Evolutionary conservation across 2,329 filamentous ascomycete genomes (phyloP).

Genomic region (Coniochaeta sp.): DNA sequence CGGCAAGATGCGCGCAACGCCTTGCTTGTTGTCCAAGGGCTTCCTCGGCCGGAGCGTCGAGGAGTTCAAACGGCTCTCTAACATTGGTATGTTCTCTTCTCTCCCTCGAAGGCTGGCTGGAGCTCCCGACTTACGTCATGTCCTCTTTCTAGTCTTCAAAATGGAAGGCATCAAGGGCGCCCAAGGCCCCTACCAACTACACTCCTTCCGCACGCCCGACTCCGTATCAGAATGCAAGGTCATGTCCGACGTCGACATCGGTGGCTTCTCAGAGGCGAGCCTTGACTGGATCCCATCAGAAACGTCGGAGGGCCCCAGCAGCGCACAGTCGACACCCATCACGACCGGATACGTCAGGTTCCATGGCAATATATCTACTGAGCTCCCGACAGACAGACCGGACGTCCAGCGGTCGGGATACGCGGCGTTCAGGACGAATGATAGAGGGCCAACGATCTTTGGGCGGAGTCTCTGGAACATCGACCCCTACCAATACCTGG

Average conservation of each 20-base stretch:
- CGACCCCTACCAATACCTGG: constrained; percentile 81
- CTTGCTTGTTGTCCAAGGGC: constrained; percentile 38
- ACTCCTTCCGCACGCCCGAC: constrained; percentile 49
- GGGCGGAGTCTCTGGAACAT: constrained; percentile 83
- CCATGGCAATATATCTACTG: constrained; percentile 80
- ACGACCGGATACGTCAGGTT: constrained; percentile 63
- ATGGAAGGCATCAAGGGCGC: constrained; percentile 63
- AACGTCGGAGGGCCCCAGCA: constrained; percentile 7
- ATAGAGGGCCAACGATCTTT: constrained; percentile 72
- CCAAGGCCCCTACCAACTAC: constrained; percentile 55
- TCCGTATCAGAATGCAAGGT: constrained; percentile 55
- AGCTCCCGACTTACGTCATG: background rate
- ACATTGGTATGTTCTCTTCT: constrained; percentile 38
- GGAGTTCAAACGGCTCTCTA: constrained; percentile 49
- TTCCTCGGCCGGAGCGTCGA: constrained; percentile 53
- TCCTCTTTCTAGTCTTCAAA: constrained; percentile 47
- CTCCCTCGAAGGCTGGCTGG: background rate
- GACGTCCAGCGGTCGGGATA: constrained; percentile 75
- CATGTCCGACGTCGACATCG: constrained; percentile 82
- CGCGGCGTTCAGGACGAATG: constrained; percentile 80
- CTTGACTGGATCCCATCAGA: constrained; percentile 54
- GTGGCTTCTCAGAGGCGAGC: constrained; percentile 70
- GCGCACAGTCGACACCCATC: constrained; percentile 7
- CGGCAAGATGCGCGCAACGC: constrained; percentile 1
- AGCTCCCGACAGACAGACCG: constrained; percentile 68